A percentile compares a stretch with the other conserved stretches of the same genome.
Evolutionary conservation across 306 rosid species (phyloP).

Genomic region (Elaeagnus macrophylla): DNA sequence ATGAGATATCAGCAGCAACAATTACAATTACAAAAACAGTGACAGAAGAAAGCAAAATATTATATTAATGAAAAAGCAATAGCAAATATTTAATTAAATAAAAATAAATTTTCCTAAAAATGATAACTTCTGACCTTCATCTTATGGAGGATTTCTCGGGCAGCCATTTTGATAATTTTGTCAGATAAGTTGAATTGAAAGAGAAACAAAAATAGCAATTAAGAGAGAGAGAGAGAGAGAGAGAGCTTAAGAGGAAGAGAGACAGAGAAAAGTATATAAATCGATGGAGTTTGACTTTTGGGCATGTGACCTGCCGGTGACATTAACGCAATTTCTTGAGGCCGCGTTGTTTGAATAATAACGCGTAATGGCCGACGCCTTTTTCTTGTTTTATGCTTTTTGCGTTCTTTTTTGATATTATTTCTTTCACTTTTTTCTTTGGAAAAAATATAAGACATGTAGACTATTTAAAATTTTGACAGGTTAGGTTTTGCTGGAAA

Average conservation of each 20-base stretch:
- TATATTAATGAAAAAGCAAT: background rate
- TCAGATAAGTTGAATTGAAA: slow-evolving; percentile 2
- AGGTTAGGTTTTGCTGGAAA: too few species aligned
- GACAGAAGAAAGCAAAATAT: background rate
- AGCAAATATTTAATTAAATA: background rate
- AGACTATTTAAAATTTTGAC: background rate
- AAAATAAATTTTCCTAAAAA: background rate
- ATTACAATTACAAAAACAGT: background rate
- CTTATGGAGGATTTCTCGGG: slow-evolving; percentile 15
- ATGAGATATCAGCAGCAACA: background rate
- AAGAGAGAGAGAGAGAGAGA: background rate
- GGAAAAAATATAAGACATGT: background rate
- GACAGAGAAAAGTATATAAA: background rate
- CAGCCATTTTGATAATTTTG: slow-evolving; percentile 6
- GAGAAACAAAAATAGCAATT: background rate
- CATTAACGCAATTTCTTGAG: background rate
- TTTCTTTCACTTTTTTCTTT: background rate
- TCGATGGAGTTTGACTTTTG: background rate
- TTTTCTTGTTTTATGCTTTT: background rate
- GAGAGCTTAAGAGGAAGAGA: background rate
- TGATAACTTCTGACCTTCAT: background rate
- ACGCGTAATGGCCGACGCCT: slow-evolving; percentile 3
- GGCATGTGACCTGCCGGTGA: slow-evolving; percentile 5
- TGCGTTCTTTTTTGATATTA: background rate
- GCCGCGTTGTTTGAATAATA: slow-evolving; percentile 2